Evolutionary conservation across 2,329 filamentous ascomycete species (phyloP).

Genomic region (Pseudogymnoascus sp.): DNA sequence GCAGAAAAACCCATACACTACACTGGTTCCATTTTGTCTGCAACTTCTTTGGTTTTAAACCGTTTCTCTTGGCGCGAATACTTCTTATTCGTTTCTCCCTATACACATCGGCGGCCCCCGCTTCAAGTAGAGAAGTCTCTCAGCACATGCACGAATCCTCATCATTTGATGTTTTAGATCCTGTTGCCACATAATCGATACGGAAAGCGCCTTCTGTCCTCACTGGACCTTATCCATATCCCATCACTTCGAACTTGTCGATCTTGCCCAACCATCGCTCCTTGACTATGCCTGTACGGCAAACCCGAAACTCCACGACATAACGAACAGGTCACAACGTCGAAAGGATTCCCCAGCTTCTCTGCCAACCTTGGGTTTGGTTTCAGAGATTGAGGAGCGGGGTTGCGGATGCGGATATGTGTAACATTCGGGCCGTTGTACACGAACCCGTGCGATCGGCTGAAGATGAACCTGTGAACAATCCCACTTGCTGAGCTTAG

Average conservation of each 20-base stretch:
- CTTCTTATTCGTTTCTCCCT: neutral
- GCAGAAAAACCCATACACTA: neutral
- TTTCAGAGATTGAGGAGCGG: neutral
- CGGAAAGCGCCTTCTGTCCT: neutral
- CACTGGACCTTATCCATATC: neutral
- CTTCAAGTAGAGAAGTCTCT: neutral
- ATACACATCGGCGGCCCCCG: neutral
- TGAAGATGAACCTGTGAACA: neutral
- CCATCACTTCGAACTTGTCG: neutral
- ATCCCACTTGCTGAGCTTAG: neutral
- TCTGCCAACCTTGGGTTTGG: neutral
- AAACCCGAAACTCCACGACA: neutral
- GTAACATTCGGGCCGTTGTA: neutral
- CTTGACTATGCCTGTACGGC: neutral
- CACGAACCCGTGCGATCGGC: neutral
- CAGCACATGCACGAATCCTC: neutral
- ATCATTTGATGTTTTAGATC: neutral
- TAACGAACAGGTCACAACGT: neutral
- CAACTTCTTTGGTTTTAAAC: neutral
- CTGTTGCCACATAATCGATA: neutral
- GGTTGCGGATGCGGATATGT: neutral
- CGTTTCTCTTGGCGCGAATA: neutral
- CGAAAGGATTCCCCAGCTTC: neutral
- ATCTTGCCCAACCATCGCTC: neutral
- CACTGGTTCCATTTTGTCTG: neutral